Evolutionary conservation across 768 basidiomycete genomes (phyloP), one percentile per base, ranked within the genome.

Genomic region (Leccinum sublutescens): DNA sequence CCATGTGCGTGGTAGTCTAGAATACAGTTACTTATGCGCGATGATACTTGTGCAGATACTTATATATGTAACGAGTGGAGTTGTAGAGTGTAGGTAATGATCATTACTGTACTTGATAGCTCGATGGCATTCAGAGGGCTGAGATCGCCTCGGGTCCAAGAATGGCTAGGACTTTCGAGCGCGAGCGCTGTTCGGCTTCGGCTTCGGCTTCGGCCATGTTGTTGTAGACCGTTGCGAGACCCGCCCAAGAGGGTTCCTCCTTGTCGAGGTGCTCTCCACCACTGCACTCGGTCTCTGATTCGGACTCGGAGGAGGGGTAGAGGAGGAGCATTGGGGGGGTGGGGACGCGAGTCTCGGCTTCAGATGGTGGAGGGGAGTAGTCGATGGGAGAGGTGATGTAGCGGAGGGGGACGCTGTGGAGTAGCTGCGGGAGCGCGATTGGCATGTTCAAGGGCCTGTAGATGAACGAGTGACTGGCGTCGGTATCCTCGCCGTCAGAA

Each of bases 371-470:
- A 10, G 49, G 25, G 5, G 34, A 10, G 14, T 23, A 11, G 23
- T 3, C 19, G 48, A 14, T 6, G 29, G 55, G 1, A 3, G 17
- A 17, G n/a, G n/a, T 0, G 12, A 49, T 7, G 50, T 21, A 51
- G 21, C 61, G 15, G 36, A 57, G 54, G 5, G 60, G 50, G 50
- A 40, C 17, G 23, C 9, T 14, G 23, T 48, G 53, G 4, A 61
- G 54, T 43, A 62, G 60, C 25, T 31, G 19, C 1, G 53, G 61
- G 27, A 62, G 61, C 7, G 17, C n/a, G 54, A 62, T 63, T 2
- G 43, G 19, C 31, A n/a, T 9, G 17, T 38, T 11, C 43, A 45
- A 45, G 5, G 4, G 52, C 14, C 21, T 40, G 7, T 25, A 14
- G 8, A 5, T 45, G 19, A n/a, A 12, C 2, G 17, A 45, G 38